These are phyloP conservation scores for Salix suchowensis DNA, from an alignment of 345 rosid species.

Conservation along the genomic window DNA sequence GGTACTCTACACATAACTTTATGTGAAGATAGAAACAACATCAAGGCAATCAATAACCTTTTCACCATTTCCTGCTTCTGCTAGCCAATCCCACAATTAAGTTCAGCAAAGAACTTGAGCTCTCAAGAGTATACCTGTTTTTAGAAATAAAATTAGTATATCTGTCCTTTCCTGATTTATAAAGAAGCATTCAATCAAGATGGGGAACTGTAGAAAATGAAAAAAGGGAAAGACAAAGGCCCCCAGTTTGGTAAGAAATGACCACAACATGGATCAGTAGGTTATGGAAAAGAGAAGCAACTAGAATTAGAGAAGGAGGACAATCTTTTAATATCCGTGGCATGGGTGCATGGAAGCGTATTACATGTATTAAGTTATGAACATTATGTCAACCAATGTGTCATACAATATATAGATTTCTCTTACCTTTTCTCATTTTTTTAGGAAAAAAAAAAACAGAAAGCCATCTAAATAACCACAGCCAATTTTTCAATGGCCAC, in stretches of 20 bases:
- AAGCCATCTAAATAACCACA: not conserved
- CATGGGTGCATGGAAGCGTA: not conserved
- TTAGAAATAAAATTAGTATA: constrained; percentile 1
- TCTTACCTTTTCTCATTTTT: not conserved
- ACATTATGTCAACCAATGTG: not conserved
- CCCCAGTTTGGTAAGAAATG: not conserved
- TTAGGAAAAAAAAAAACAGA: not conserved
- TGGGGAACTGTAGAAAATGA: not conserved
- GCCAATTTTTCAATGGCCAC: not conserved
- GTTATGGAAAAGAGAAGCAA: not conserved
- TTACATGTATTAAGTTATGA: not conserved
- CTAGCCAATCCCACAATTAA: constrained; percentile 4
- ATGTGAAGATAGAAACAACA: not conserved
- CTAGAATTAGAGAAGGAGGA: not conserved
- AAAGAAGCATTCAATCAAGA: not conserved
- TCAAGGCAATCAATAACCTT: constrained; percentile 33
- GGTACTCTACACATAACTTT: constrained; percentile 1
- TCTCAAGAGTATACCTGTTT: constrained; percentile 8
- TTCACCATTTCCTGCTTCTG: constrained; percentile 50
- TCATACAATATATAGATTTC: not conserved
- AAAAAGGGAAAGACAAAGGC: not conserved
- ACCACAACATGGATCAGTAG: not conserved
- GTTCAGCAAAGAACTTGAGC: not conserved
- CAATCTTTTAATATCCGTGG: not conserved
- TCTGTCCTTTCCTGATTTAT: not conserved